Percentiles rank a stretch among this genome's conserved stretches.
Evolutionary conservation across 257 asterid genomes (phyloP).

Genomic region (Solanum sejunctum): DNA sequence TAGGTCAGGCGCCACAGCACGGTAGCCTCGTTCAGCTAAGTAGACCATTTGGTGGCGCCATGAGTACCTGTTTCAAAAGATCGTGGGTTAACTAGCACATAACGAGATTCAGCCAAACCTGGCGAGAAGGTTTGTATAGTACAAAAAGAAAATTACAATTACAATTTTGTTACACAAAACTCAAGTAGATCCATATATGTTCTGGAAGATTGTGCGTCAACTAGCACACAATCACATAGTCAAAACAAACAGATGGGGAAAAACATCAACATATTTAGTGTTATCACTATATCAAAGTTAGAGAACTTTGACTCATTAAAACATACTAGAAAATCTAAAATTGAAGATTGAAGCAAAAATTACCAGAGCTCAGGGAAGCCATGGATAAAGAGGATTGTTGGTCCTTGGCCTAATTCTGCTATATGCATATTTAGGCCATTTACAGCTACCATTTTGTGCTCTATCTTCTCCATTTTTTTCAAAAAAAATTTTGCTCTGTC

Average conservation of each 20-base stretch:
- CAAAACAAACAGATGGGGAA: neutral
- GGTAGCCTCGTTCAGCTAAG: slow-evolving; percentile 57
- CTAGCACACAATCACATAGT: neutral
- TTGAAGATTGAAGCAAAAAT: no score
- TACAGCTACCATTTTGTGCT: slow-evolving; percentile 4
- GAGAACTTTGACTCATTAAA: no score
- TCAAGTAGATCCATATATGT: neutral
- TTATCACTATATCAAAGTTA: no score
- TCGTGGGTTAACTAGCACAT: neutral
- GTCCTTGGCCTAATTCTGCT: neutral
- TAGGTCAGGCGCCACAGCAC: slow-evolving; percentile 67
- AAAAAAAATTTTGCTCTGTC: no score
- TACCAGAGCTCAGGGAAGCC: slow-evolving; percentile 89
- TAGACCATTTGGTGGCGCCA: slow-evolving; percentile 79
- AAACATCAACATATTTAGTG: neutral
- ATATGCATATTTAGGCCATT: neutral
- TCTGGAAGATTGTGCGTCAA: neutral
- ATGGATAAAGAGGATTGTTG: neutral
- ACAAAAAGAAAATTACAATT: neutral
- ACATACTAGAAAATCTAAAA: no score
- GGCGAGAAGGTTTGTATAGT: neutral
- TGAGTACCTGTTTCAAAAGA: slow-evolving; percentile 14
- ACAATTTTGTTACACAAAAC: neutral
- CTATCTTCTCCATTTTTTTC: slow-evolving; percentile 6
- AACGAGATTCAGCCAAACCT: neutral